A percentile compares a stretch with the other conserved stretches of the same genome.
phyloP scores from a whole-genome alignment of 2,329 filamentous ascomycete genomes.

The Trichoderma pleuroti region DNA sequence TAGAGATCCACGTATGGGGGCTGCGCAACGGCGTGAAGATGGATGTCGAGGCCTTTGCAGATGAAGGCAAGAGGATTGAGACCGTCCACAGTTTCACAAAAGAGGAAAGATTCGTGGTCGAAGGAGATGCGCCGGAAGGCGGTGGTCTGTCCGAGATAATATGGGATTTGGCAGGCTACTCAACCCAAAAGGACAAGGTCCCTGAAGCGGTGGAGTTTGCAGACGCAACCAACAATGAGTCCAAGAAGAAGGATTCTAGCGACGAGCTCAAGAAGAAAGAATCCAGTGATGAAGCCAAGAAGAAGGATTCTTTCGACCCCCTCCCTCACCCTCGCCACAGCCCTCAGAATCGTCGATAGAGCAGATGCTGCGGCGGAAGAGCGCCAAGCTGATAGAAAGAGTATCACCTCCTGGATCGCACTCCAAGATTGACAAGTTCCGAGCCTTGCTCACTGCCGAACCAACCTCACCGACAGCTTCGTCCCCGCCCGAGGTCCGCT shows the following conservation, averaged over 20 bases:
- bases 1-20: constrained; percentile 89
- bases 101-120: constrained; percentile 67
- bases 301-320: neutral
- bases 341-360: constrained; percentile 6
- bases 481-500: constrained; percentile 3
- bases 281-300: neutral
- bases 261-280: neutral
- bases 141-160: constrained; percentile 49
- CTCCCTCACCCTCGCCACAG: neutral
- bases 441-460: constrained; percentile 22
- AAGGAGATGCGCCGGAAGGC: constrained; percentile 52
- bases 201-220: constrained; percentile 36
- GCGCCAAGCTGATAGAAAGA: constrained; percentile 35
- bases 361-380: constrained; percentile 28
- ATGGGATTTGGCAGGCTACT: constrained; percentile 49
- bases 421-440: constrained; percentile 24
- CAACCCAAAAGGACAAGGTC: constrained; percentile 33
- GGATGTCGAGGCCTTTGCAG: constrained; percentile 75
- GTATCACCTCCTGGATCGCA: constrained; percentile 26
- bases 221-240: constrained; percentile 28
- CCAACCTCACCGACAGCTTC: neutral
- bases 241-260: neutral
- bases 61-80: constrained; percentile 86
- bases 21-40: constrained; percentile 84
- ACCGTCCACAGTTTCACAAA: constrained; percentile 75